Percentiles rank a stretch among this genome's conserved stretches.
These are phyloP conservation scores for Populus euphratica DNA, from an alignment of 345 rosid species.

Conservation along the genomic window DNA sequence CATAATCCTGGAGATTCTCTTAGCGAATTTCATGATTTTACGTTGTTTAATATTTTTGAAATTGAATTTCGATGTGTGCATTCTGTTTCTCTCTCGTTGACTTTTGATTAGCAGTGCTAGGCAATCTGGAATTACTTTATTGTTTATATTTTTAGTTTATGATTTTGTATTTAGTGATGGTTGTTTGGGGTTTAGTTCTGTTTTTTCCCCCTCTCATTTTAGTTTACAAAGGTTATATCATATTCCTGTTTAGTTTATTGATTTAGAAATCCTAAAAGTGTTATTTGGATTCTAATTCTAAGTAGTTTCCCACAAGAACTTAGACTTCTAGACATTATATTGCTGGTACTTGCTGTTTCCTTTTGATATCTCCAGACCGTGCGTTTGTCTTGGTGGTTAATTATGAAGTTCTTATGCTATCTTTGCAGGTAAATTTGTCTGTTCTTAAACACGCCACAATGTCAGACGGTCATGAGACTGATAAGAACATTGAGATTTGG, in stretches of 20 bases:
- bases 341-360: neutral
- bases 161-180: neutral
- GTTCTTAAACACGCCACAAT: conserved; percentile 11
- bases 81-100: neutral
- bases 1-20: neutral
- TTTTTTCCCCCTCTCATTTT: too few species aligned
- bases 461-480: conserved; percentile 57
- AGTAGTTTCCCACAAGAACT: too few species aligned
- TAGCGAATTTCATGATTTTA: neutral
- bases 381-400: neutral
- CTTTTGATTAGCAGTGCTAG: neutral
- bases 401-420: neutral
- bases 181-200: neutral
- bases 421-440: conserved; percentile 20
- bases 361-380: neutral
- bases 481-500: conserved; percentile 92
- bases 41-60: neutral
- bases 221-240: too few species aligned
- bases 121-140: too few species aligned
- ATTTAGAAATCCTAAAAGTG: too few species aligned
- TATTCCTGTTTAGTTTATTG: too few species aligned
- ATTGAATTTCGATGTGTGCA: too few species aligned
- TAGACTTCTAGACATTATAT: neutral
- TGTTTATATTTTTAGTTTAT: neutral
- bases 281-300: too few species aligned